Conservation (phyloP, 305 asterid species). For the Coffea humblotiana region DNA sequence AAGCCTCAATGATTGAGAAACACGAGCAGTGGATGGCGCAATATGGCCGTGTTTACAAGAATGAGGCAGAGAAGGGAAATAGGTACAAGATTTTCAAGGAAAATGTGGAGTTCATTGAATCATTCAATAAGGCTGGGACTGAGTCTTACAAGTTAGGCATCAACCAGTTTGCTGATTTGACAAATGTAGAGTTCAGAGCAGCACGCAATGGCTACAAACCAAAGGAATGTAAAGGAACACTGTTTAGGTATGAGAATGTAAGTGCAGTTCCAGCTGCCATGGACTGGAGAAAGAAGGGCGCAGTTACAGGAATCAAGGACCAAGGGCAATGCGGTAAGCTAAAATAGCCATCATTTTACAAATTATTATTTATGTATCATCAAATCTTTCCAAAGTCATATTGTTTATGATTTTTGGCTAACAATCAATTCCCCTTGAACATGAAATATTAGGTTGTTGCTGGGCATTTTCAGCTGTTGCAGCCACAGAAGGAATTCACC, state of each 20-base stretch:
- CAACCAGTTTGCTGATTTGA: conserved; percentile 25
- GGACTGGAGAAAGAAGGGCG: conserved; percentile 32
- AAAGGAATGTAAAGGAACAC: not conserved
- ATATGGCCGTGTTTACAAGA: conserved; percentile 11
- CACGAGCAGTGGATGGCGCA: conserved; percentile 28
- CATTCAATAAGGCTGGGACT: conserved; percentile 21
- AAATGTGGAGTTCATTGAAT: conserved; percentile 21
- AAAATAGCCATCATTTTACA: not conserved
- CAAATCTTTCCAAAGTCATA: not conserved
- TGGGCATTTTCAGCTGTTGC: conserved; percentile 27
- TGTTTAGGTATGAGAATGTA: conserved; percentile 16
- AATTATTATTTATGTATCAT: not conserved
- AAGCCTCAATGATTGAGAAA: conserved; percentile 7
- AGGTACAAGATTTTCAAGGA: conserved; percentile 24
- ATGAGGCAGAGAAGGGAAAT: conserved; percentile 12
- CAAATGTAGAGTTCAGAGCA: conserved; percentile 21
- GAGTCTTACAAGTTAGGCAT: conserved; percentile 17
- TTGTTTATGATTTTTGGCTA: not conserved
- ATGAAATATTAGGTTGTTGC: conserved; percentile 11
- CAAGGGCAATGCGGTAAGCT: conserved; percentile 28
- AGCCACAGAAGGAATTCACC: conserved; percentile 15
- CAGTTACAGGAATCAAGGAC: conserved; percentile 28
- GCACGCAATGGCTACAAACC: conserved; percentile 15
- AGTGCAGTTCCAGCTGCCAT: conserved; percentile 22
- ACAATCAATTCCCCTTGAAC: too few relatives aligned